These are phyloP conservation scores for Metarhizium sp. DNA, from an alignment of 2,329 filamentous ascomycete genomes.

Conservation along the genomic window DNA sequence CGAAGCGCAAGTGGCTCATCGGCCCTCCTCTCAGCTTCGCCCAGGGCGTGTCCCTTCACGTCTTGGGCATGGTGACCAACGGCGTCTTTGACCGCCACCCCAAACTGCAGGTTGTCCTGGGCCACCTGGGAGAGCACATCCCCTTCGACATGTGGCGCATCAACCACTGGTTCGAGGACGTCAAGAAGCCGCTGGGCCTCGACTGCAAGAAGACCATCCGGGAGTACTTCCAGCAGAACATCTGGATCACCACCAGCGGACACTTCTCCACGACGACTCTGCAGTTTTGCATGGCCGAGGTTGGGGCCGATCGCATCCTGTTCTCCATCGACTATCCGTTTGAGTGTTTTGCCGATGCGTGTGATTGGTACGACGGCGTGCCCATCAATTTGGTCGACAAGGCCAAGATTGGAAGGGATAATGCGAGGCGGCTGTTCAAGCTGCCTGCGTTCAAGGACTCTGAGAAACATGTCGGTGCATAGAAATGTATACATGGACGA, in stretches of 20 bases:
- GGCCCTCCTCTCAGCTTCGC: conserved; percentile 51
- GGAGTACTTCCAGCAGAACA: conserved; percentile 44
- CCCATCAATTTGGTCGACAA: conserved; percentile 23
- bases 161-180: conserved; percentile 46
- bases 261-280: conserved; percentile 45
- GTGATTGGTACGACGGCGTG: conserved; percentile 30
- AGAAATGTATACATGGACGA: background rate
- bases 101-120: conserved; percentile 34
- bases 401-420: conserved; percentile 32
- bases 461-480: conserved; percentile 4
- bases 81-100: conserved; percentile 41
- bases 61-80: conserved; percentile 40
- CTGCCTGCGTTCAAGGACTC: conserved; percentile 24
- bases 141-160: conserved; percentile 41
- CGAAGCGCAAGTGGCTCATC: conserved; percentile 48
- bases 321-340: conserved; percentile 46
- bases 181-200: conserved; percentile 40
- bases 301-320: conserved; percentile 40
- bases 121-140: conserved; percentile 39
- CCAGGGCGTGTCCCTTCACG: conserved; percentile 48
- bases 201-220: conserved; percentile 38
- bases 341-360: conserved; percentile 34
- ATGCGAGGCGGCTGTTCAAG: conserved; percentile 32
- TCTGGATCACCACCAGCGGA: conserved; percentile 48
- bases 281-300: conserved; percentile 37